A percentile compares a stretch with the other conserved stretches of the same genome.
Conservation (phyloP, 148 eudicot genomes). For the Talinum fruticosum region DNA sequence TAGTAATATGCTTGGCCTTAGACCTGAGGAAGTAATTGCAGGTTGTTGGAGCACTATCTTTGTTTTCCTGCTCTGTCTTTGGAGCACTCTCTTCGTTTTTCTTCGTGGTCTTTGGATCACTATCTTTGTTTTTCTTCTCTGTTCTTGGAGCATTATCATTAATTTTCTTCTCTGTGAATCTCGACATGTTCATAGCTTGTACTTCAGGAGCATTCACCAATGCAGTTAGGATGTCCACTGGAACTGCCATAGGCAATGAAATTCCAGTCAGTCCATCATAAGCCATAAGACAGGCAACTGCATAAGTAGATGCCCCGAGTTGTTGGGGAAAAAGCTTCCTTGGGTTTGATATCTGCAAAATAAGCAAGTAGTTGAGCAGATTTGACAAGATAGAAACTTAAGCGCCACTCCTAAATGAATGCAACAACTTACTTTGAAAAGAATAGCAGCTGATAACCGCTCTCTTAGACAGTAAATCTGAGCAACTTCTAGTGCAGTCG, state of each 20-base stretch:
- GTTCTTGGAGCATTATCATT: too few relatives aligned
- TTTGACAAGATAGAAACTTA: background rate
- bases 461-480: conserved; percentile 94
- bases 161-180: conserved; percentile 16
- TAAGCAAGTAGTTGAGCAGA: background rate
- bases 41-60: too few relatives aligned
- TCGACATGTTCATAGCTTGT: too few relatives aligned
- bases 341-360: conserved; percentile 59
- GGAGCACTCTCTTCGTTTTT: background rate
- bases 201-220: conserved; percentile 53
- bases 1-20: too few relatives aligned
- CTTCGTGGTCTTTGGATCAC: conserved; percentile 10
- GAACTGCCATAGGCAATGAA: conserved; percentile 28
- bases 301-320: conserved; percentile 58
- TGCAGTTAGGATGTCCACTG: conserved; percentile 47
- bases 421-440: conserved; percentile 54
- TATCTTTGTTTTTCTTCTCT: too few relatives aligned
- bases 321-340: conserved; percentile 51
- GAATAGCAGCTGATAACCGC: conserved; percentile 72
- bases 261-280: conserved; percentile 65
- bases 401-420: background rate
- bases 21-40: too few relatives aligned
- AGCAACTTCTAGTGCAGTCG: conserved; percentile 88
- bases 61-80: too few relatives aligned
- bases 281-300: conserved; percentile 58